phyloP scores from a whole-genome alignment of 129 eudicot genomes.

The Calendula officinalis region DNA sequence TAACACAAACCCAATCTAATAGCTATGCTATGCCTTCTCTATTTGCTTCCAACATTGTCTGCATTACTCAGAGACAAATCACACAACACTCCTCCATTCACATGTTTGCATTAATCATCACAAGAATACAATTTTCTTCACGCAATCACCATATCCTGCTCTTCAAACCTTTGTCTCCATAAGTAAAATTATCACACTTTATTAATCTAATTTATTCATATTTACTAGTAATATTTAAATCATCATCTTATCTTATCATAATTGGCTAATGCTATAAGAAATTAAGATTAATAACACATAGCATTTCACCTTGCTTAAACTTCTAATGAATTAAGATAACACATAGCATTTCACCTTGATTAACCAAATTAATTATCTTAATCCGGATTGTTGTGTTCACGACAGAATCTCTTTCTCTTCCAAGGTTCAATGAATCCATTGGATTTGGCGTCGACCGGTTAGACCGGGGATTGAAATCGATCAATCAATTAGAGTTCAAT shows the following conservation, averaged over 20 bases:
- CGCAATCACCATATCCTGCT: constrained; percentile 39
- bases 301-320: too few relatives aligned
- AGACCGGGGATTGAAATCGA: too few relatives aligned
- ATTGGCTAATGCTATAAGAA: background rate
- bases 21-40: constrained; percentile 23
- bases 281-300: too few relatives aligned
- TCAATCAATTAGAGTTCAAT: too few relatives aligned
- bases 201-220: too few relatives aligned
- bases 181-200: constrained; percentile 6
- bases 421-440: too few relatives aligned
- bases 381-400: too few relatives aligned
- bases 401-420: too few relatives aligned
- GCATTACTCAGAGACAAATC: constrained; percentile 47
- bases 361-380: background rate
- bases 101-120: constrained; percentile 54
- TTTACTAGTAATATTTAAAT: too few relatives aligned
- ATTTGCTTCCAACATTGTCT: constrained; percentile 46
- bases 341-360: background rate
- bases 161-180: constrained; percentile 23
- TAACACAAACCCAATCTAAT: too few relatives aligned
- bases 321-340: background rate
- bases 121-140: constrained; percentile 50
- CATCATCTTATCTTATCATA: too few relatives aligned
- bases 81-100: constrained; percentile 36
- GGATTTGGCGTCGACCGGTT: too few relatives aligned